Base-by-base conservation (phyloP, 192 early-diverging fungal species). In the Mortierella hygrophila region DNA sequence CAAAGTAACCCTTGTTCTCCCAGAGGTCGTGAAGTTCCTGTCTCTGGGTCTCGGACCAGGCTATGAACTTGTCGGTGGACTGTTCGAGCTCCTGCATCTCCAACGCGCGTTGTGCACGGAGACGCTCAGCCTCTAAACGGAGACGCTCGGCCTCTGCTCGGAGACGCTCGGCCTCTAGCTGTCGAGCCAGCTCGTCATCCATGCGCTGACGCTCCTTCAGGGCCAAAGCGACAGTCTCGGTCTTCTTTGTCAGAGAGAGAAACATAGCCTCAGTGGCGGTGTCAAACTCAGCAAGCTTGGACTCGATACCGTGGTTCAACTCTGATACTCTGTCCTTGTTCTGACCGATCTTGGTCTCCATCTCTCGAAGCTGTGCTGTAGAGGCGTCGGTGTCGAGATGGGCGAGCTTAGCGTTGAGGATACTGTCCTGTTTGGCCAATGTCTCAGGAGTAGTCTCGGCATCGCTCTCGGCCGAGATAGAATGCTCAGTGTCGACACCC, bases 21-120 rank as follows among this genome's bases (percentile, higher is more conserved):
- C 84, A 86, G 3, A 86, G 75, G 26, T 63, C 70, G n/a, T 20
- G 15, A 41, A 86, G 69, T 8, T 77, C 71, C 44, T 78, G 32
- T 21, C 42, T 35, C 26, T 80, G 75, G 1, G 35, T 54, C 47
- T 81, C 70, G 6, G 84, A 74, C 84, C 84, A 86, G 5, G 78
- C 55, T 63, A 86, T 52, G 47, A 86, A 80, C 71, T 77, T 76
- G 35, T 21, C 57, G 75, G 80, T 75, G 70, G 76, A 78, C 35
- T 65, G 71, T 35, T 86, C 76, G 60, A 80, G 78, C 32, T 76
- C 54, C 41, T 77, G 70, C 23, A 86, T 57, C n/a, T 73, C 77
- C 23, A 68, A 15, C 6, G 68, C 84, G 4, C 79, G 79, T 37
- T 69, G 73, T 38, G 72, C 47, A 21, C 76, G 84, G 38, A 86